Evolutionary conservation across 768 basidiomycete genomes (phyloP).

Genomic region (Leccinum incarnatum): DNA sequence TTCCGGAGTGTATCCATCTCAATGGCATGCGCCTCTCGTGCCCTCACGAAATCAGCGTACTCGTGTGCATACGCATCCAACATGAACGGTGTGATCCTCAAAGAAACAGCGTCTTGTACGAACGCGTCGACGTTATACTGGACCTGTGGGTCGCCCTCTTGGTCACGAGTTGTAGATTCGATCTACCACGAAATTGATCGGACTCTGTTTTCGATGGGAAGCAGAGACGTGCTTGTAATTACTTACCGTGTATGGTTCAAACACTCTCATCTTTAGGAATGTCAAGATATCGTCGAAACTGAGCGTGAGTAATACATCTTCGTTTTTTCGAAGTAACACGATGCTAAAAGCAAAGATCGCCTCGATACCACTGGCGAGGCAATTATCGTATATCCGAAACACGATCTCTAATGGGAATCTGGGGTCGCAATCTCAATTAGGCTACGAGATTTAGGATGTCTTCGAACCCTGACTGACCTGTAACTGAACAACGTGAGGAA

Average conservation of each 20-base stretch:
- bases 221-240: background rate
- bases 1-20: constrained; percentile 83
- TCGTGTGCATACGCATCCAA: constrained; percentile 86
- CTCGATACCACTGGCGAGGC: constrained; percentile 94
- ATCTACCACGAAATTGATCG: constrained; percentile 19
- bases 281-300: constrained; percentile 91
- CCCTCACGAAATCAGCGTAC: constrained; percentile 77
- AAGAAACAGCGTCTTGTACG: constrained; percentile 79
- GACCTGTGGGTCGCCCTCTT: constrained; percentile 14
- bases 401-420: constrained; percentile 95
- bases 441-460: background rate
- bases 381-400: constrained; percentile 95
- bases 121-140: constrained; percentile 76
- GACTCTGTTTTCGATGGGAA: background rate
- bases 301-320: constrained; percentile 68
- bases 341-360: constrained; percentile 96
- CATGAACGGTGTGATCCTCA: constrained; percentile 95
- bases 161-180: constrained; percentile 27
- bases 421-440: background rate
- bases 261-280: constrained; percentile 77
- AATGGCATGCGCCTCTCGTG: constrained; percentile 76
- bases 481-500: constrained; percentile 97
- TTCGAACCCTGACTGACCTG: constrained; percentile 49
- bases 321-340: constrained; percentile 83
- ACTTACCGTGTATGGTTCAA: constrained; percentile 74